phyloP scores from a whole-genome alignment of 148 eudicot species.

The Cornus kousa region DNA sequence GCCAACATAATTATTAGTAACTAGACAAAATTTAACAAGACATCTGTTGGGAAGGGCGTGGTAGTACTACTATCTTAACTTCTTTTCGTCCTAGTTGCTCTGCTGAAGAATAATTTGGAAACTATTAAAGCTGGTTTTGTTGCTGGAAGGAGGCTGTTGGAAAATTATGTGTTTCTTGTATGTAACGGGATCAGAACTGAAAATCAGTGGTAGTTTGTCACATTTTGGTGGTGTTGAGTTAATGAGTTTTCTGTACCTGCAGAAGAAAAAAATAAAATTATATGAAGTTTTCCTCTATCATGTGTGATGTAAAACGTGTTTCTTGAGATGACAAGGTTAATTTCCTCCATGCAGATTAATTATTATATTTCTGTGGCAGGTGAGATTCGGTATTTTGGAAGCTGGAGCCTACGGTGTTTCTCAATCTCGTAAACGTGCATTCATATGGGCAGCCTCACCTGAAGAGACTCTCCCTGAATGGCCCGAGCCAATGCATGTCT shows the following conservation, averaged over 20 bases:
- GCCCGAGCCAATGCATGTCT: background rate
- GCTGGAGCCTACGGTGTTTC: conserved; percentile 1
- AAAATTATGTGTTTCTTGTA: background rate
- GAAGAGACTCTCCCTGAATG: background rate
- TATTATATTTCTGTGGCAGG: background rate
- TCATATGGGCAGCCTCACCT: background rate
- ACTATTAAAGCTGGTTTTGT: background rate
- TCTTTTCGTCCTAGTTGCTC: background rate
- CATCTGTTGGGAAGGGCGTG: background rate
- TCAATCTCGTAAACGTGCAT: conserved; percentile 4
- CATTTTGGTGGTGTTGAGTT: background rate
- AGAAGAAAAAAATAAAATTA: too few relatives aligned
- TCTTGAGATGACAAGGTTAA: background rate
- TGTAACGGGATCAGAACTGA: background rate
- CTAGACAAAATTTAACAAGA: background rate
- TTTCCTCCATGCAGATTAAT: background rate
- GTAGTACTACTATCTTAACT: background rate
- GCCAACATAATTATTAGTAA: background rate
- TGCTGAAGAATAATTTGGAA: background rate
- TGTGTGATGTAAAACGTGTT: background rate
- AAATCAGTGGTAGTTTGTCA: background rate
- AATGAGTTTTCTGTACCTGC: background rate
- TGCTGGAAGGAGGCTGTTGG: background rate
- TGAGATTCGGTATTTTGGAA: background rate
- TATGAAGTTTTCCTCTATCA: too few relatives aligned